Evolutionary conservation across 2,329 filamentous ascomycete genomes (phyloP), one percentile per base, ranked within the genome.

Genomic region (Sphaerulina vaccinii): DNA sequence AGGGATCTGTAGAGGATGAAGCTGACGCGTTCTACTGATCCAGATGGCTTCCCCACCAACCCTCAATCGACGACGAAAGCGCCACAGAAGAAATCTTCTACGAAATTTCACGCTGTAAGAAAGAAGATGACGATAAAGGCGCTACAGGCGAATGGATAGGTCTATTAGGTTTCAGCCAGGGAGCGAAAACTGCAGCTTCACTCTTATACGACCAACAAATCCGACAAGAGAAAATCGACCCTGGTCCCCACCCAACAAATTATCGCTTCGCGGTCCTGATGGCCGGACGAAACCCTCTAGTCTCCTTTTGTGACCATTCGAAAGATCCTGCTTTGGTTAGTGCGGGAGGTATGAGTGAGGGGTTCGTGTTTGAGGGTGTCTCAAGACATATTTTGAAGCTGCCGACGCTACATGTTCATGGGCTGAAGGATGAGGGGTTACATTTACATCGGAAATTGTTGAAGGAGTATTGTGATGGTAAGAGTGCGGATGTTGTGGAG

Each of bases 381-480:
- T 69, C 68, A 45, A 73, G 74, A n/a, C 74, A 79, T 61, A 57
- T 80, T 19, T 64, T 86, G 51, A 71, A 65, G 22, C 60, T 83
- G 40, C 84, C 84, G 23, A 86, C 85, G 0, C 66, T 88, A 4
- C 85, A 88, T 70, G 82, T 88, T 1, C 85, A 88, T 70, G 85
- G 86, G 0, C 59, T 83, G 55, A 71, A 72, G 15, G 83, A 86
- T 68, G 73, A 78, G 0, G 83, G 82, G 0, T 62, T 90, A 19
- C 71, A 79, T 52, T 68, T 81, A 38, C 85, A 88, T 64, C 70
- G 77, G 49, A 71, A 76, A 64, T 62, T 85, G 59, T 63, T 82
- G 44, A 67, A 79, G 7, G 69, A 79, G 45, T 90, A 85, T 65
- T 87, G 83, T 64, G 74, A 81, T 43, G 64, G 72, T 8, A 76